phyloP scores from a whole-genome alignment of 371 early-diverging fungal genomes.

The Mortierella sp. region DNA sequence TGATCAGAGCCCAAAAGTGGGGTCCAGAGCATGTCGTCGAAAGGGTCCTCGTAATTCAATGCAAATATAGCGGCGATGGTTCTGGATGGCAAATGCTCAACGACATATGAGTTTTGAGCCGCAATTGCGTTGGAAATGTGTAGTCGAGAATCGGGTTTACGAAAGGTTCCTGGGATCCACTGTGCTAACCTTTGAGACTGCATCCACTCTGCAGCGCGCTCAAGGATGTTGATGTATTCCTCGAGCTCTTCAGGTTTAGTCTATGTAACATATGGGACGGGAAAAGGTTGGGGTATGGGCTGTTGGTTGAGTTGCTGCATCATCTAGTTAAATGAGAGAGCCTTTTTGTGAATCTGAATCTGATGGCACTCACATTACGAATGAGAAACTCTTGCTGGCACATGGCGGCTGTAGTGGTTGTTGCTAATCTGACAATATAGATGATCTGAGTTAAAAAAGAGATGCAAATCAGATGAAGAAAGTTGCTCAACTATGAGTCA shows the following conservation, averaged over 20 bases:
- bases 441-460: too few relatives aligned
- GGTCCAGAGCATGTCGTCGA: slow-evolving; percentile 53
- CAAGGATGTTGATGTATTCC: slow-evolving; percentile 41
- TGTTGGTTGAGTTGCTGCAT: background rate
- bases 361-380: slow-evolving; percentile 35
- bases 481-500: too few relatives aligned
- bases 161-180: slow-evolving; percentile 54
- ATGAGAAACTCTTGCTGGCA: slow-evolving; percentile 28
- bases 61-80: slow-evolving; percentile 51
- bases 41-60: slow-evolving; percentile 43
- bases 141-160: slow-evolving; percentile 15
- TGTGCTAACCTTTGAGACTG: slow-evolving; percentile 42
- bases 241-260: slow-evolving; percentile 37
- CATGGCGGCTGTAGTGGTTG: background rate
- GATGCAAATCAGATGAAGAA: too few relatives aligned
- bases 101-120: slow-evolving; percentile 31
- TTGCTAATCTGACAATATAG: background rate
- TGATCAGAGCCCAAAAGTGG: slow-evolving; percentile 23
- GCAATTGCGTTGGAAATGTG: slow-evolving; percentile 37
- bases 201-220: slow-evolving; percentile 55
- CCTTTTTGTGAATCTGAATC: background rate
- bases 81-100: slow-evolving; percentile 15
- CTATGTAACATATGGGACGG: background rate
- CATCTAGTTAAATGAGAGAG: background rate
- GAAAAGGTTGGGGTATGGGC: background rate